Base-by-base conservation (phyloP, 768 basidiomycete genomes). In the Suillus variegatus region DNA sequence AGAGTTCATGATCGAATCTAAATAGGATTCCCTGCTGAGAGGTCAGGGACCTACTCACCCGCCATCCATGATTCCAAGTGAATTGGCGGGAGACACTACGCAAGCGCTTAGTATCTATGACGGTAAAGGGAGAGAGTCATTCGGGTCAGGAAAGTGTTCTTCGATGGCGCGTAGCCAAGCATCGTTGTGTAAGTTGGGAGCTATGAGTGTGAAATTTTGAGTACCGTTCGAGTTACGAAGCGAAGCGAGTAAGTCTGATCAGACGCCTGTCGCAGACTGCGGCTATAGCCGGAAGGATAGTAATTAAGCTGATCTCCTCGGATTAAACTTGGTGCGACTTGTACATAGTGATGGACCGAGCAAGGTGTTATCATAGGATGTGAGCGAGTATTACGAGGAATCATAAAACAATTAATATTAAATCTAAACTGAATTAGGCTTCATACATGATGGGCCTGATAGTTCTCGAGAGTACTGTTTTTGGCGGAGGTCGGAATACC, bases 11-110 rank as follows among this genome's bases (percentile, higher is more conserved):
- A 64, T 74, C 72, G 49, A 73, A 69, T 36, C 72, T 71, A 18
- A 65, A 22, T 52, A 32, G 10, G 28, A 44, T 38, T 9, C 25
- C 20, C 9, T 20, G 44, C 13, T 14, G 40, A 28, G 10, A n/a
- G 20, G 47, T 55, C 43, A 28, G 28, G 9, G 18, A 35, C 52
- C 28, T 32, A 60, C 68, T 63, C 22, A 75, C 74, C 71, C 73
- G 22, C 75, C 73, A 63, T 76, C 75, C 66, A 75, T 71, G 46
- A 69, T 72, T 25, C 74, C 74, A 55, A 67, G 73, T 1, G 74
- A 73, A 56, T 75, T 76, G 12, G 71, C 74, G 10, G 73, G 74
- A n/a, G 74, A 74, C 35, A 75, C 72, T 16, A 74, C 60, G 32
- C 32, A 54, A 54, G 32, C 5, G 52, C 12, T 32, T 32, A 12